Base-by-base conservation (phyloP, 1,139 yeast genomes). In the Spathaspora sp. region DNA sequence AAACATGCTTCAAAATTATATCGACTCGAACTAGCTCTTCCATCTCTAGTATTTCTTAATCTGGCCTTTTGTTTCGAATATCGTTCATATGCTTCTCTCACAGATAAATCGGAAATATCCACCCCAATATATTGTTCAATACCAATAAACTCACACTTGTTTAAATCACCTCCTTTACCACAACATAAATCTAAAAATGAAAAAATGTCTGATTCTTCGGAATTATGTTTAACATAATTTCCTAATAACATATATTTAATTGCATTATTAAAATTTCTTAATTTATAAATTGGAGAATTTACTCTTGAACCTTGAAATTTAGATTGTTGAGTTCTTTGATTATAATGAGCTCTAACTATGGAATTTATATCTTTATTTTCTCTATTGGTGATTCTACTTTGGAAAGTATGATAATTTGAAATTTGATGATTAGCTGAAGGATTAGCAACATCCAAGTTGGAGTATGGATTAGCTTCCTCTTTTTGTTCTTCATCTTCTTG, bases 121-220 rank as follows among this genome's bases (percentile, higher is more conserved):
- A 93, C 77, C 1, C 99, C 99, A 44, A 91, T 82, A 55, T 87
- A 87, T 48, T 90, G 93, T 26, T 81, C 78, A 3, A 89, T 80
- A 10, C 79, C 73, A 2, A 89, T 86, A 56, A 82, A 82, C 47
- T 84, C 88, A 83, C 96, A 91, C 65, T 93, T 93, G 58, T 87
- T 81, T 58, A 95, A 70, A 67, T 93, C 99, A 16, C 99, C 99
- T 41, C 99, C 99, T 64, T 93, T 95, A 13, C 99, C 99, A 66
- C 99, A 93, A 18, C 97, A 97, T 46, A 93, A 67, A 60, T 93
- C 99, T 36, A 93, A 70, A 1, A 87, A 56, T 10, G 70, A 63
- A 17, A 66, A 63, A 1, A 73, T 70, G 5, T 56, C 89, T 13
- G 76, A 73, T 29, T 78, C 80, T 2, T 75, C 71, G 4, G 71